These are phyloP conservation scores for Tephrocybe rancida DNA, from an alignment of 768 basidiomycete genomes.

Conservation along the genomic window DNA sequence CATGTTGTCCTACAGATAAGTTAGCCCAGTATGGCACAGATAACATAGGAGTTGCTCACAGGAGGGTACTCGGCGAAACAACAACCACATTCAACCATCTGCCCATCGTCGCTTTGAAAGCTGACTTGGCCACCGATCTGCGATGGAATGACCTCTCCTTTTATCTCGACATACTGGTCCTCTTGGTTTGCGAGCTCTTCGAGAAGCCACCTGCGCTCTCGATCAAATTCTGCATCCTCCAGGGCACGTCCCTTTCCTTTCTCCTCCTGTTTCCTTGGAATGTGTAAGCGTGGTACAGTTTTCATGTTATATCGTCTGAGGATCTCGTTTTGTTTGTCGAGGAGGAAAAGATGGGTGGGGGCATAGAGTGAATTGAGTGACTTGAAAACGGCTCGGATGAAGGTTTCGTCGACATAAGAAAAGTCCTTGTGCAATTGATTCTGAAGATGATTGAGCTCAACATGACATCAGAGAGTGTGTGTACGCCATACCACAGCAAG, in stretches of 20 bases:
- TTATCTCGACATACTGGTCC: background rate
- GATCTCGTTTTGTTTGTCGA: slow-evolving; percentile 21
- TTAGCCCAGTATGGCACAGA: background rate
- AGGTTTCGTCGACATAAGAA: slow-evolving; percentile 47
- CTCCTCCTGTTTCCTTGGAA: background rate
- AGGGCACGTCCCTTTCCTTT: slow-evolving; percentile 49
- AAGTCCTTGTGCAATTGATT: slow-evolving; percentile 52
- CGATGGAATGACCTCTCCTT: background rate
- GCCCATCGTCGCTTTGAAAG: background rate
- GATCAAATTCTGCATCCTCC: slow-evolving; percentile 48
- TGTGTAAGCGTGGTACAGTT: slow-evolving; percentile 28
- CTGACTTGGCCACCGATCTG: background rate
- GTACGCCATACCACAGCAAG: slow-evolving; percentile 10
- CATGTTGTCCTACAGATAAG: slow-evolving; percentile 58
- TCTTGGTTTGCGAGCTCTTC: slow-evolving; percentile 5
- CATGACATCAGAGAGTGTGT: background rate
- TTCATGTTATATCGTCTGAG: slow-evolving; percentile 31
- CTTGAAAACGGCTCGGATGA: slow-evolving; percentile 44
- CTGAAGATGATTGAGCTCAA: slow-evolving; percentile 26
- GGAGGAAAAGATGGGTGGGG: slow-evolving; percentile 54
- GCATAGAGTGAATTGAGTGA: slow-evolving; percentile 48
- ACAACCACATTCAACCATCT: slow-evolving; percentile 71
- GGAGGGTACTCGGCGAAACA: slow-evolving; percentile 49
- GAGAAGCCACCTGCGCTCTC: slow-evolving; percentile 27
- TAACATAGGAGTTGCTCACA: slow-evolving; percentile 9